Conservation (phyloP, 2,329 filamentous ascomycete genomes). For the Aureobasidium pullulans region DNA sequence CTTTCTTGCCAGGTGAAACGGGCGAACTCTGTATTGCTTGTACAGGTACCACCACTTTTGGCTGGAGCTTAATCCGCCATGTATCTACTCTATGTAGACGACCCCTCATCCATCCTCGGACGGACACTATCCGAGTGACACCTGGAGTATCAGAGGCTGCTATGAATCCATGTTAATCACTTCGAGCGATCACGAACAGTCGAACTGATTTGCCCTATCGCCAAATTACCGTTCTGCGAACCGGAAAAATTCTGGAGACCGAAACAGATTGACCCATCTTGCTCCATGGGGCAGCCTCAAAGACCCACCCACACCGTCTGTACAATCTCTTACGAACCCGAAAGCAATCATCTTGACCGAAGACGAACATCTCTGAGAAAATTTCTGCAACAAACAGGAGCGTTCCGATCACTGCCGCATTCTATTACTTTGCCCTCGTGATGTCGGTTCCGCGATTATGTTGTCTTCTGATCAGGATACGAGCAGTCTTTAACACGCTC, state of each 20-base stretch:
- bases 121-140: neutral
- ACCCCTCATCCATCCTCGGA: neutral
- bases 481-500: neutral
- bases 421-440: neutral
- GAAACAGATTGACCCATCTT: neutral
- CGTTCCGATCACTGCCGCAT: neutral
- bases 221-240: neutral
- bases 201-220: neutral
- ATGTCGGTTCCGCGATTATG: neutral
- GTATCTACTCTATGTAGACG: neutral
- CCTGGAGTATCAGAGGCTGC: neutral
- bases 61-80: neutral
- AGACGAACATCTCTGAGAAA: neutral
- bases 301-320: neutral
- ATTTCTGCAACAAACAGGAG: neutral
- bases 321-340: neutral
- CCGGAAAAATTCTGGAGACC: neutral
- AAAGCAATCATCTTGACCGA: neutral
- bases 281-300: neutral
- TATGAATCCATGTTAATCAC: neutral
- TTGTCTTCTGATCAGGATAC: neutral
- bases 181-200: neutral
- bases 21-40: neutral
- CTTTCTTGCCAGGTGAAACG: neutral
- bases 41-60: neutral